phyloP scores from a whole-genome alignment of 2,329 filamentous ascomycete genomes.

The Scorias spongiosa region DNA sequence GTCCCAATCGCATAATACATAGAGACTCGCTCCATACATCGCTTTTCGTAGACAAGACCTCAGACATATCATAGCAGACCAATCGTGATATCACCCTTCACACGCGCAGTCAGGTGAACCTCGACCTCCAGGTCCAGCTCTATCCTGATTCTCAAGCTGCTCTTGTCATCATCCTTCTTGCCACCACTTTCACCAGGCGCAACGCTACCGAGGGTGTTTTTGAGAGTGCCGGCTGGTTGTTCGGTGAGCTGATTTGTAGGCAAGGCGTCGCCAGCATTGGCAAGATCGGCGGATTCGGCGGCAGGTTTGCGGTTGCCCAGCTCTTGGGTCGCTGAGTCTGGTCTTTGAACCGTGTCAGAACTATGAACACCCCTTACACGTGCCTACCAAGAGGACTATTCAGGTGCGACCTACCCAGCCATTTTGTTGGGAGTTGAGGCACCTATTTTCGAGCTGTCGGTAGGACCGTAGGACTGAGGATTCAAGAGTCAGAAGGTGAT shows the following conservation, averaged over 20 bases:
- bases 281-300: neutral
- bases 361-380: no score
- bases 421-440: no score
- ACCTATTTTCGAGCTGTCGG: no score
- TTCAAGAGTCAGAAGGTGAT: no score
- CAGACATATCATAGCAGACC: slow-evolving; percentile 11
- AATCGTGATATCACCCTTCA: slow-evolving; percentile 17
- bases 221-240: neutral
- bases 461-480: no score
- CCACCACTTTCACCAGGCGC: neutral
- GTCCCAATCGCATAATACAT: no score
- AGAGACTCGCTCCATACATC: no score
- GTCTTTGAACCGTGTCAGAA: neutral
- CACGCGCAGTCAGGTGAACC: slow-evolving; percentile 14
- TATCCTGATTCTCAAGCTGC: slow-evolving; percentile 15
- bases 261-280: neutral
- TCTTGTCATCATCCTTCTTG: slow-evolving; percentile 8
- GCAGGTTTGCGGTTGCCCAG: neutral
- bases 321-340: neutral
- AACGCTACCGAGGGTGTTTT: neutral
- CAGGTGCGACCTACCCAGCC: no score
- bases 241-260: neutral
- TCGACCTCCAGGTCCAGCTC: slow-evolving; percentile 17
- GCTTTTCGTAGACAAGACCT: no score
- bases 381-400: no score